Conservation (phyloP, 2,329 filamentous ascomycete genomes). For the Raffaelea deltoideospora region DNA sequence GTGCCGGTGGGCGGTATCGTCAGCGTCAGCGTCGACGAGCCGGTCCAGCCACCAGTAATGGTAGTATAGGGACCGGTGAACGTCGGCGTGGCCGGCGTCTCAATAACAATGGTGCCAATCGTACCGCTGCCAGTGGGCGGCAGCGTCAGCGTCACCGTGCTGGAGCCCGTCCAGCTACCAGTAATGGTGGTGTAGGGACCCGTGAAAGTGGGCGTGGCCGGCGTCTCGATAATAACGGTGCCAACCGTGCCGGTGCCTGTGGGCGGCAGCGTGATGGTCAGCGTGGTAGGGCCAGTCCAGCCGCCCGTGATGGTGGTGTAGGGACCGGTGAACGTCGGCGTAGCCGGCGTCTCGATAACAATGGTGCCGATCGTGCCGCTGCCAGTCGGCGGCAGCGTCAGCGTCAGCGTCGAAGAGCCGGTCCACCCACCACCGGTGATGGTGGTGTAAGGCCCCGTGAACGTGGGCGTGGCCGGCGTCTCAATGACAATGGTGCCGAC, state of each 20-base stretch:
- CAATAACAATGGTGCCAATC: not conserved
- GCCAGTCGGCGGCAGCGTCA: not conserved
- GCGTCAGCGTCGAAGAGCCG: not conserved
- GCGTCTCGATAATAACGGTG: constrained; percentile 4
- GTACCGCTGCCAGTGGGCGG: not conserved
- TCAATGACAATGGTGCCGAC: constrained; percentile 3
- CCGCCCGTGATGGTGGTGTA: constrained; percentile 1
- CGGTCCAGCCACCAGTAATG: constrained; percentile 8
- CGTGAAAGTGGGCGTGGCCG: not conserved
- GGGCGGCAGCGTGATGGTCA: not conserved
- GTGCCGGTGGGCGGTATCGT: constrained; percentile 6
- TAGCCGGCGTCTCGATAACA: not conserved
- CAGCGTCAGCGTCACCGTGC: not conserved
- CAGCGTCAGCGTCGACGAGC: constrained; percentile 5
- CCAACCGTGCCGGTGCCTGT: constrained; percentile 1
- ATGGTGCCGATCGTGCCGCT: not conserved
- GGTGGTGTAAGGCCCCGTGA: constrained; percentile 1
- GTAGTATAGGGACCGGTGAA: constrained; percentile 7
- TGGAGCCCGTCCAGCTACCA: not conserved
- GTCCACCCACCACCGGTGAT: not conserved
- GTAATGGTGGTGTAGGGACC: constrained; percentile 2
- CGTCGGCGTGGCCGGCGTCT: not conserved
- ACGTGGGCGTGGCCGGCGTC: not conserved
- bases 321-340: not conserved
- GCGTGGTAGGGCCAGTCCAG: not conserved